Percentiles rank a stretch among this genome's conserved stretches.
Evolutionary conservation across 176 grass and related monocot genomes (phyloP).

Genomic region (Cocos nucifera): DNA sequence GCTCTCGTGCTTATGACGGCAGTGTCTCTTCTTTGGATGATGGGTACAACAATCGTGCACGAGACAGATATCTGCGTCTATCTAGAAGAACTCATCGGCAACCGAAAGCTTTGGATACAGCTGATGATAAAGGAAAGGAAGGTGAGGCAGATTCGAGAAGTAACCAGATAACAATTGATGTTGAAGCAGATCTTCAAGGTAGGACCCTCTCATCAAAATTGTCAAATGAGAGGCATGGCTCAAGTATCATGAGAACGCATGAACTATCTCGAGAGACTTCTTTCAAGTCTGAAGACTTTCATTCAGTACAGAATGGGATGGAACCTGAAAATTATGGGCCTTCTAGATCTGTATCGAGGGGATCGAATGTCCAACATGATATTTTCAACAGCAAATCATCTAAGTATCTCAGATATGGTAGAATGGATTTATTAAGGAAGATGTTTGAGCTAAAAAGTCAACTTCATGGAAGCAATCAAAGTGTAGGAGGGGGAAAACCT

Average conservation of each 20-base stretch:
- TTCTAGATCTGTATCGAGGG: constrained; percentile 34
- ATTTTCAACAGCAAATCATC: constrained; percentile 12
- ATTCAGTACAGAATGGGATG: constrained; percentile 39
- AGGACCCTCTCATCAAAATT: constrained; percentile 26
- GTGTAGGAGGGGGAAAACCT: constrained; percentile 20
- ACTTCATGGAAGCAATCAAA: constrained; percentile 41
- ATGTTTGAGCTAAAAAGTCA: constrained; percentile 63
- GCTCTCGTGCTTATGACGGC: constrained; percentile 41
- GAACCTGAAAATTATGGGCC: constrained; percentile 33
- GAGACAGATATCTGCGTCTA: constrained; percentile 10
- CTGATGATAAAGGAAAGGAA: constrained; percentile 31
- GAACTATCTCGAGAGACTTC: constrained; percentile 30
- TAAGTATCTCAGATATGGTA: constrained; percentile 14
- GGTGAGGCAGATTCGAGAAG: constrained; percentile 5
- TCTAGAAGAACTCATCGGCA: constrained; percentile 38
- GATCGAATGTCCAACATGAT: constrained; percentile 23
- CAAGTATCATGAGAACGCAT: neutral
- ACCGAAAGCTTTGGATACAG: neutral
- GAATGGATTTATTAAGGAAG: constrained; percentile 47
- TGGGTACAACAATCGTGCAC: neutral
- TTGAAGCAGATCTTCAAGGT: constrained; percentile 1
- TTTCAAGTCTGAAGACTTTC: constrained; percentile 59
- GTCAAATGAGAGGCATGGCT: constrained; percentile 29
- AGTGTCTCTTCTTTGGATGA: constrained; percentile 29
- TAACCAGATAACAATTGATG: constrained; percentile 3